phyloP scores from a whole-genome alignment of 305 asterid genomes.

The Lippia alba region DNA sequence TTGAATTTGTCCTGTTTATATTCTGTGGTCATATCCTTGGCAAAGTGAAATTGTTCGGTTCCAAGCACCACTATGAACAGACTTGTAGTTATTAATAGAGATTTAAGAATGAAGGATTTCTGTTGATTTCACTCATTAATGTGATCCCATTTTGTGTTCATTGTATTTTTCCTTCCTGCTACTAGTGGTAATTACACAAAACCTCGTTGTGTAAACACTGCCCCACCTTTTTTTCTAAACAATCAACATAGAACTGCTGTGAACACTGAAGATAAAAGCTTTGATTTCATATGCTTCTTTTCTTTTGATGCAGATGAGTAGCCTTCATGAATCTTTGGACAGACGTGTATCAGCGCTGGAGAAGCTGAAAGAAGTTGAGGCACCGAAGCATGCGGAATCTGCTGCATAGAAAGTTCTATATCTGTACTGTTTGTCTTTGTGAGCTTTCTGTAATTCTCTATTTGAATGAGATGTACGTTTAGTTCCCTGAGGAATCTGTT shows the following conservation, averaged over 20 bases:
- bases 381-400: conserved; percentile 60
- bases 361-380: conserved; percentile 64
- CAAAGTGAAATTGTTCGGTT: neutral
- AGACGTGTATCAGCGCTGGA: conserved; percentile 78
- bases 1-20: neutral
- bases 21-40: neutral
- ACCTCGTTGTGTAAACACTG: neutral
- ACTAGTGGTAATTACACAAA: neutral
- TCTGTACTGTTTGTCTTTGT: conserved; percentile 22
- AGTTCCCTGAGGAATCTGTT: conserved; percentile 23
- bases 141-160: neutral
- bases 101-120: neutral
- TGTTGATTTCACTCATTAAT: neutral
- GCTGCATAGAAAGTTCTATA: conserved; percentile 50
- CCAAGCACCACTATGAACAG: neutral
- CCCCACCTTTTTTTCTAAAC: neutral
- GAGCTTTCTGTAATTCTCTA: conserved; percentile 26
- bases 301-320: conserved; percentile 51
- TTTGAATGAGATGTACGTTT: conserved; percentile 26
- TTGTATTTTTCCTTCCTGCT: neutral
- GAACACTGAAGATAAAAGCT: neutral
- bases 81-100: neutral
- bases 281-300: neutral
- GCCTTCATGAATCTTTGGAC: conserved; percentile 64
- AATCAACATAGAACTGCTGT: neutral